Conservation (phyloP, 495 filamentous ascomycete species). For the Aspergillus baeticus region DNA sequence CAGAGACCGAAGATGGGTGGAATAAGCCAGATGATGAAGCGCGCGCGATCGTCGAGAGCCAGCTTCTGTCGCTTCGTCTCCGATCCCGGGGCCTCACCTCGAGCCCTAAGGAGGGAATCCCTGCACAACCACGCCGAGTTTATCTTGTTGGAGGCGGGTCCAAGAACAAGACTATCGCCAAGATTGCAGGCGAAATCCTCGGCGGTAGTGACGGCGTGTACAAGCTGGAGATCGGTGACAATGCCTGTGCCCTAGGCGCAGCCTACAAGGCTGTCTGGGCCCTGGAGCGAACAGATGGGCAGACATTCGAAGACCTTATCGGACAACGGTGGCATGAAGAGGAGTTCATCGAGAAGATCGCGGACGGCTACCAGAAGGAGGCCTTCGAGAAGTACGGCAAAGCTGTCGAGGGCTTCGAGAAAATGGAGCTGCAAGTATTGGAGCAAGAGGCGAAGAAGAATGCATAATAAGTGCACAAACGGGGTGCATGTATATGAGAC, state of each 20-base stretch:
- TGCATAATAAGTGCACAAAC: background rate
- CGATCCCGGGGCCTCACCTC: conserved; percentile 74
- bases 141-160: conserved; percentile 94
- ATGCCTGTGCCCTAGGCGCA: conserved; percentile 90
- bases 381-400: conserved; percentile 74
- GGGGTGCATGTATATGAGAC: too few relatives aligned
- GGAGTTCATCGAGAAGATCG: conserved; percentile 76
- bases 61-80: conserved; percentile 85
- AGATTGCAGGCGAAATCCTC: conserved; percentile 79
- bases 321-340: conserved; percentile 81
- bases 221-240: conserved; percentile 89
- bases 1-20: conserved; percentile 49
- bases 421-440: conserved; percentile 72
- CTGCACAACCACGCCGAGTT: conserved; percentile 81
- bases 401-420: conserved; percentile 73
- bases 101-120: conserved; percentile 52
- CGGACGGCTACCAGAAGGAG: conserved; percentile 72
- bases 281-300: conserved; percentile 61
- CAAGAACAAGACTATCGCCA: conserved; percentile 81
- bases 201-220: conserved; percentile 89
- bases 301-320: conserved; percentile 87
- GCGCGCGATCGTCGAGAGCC: conserved; percentile 88
- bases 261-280: conserved; percentile 98
- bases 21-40: conserved; percentile 64
- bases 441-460: conserved; percentile 22